phyloP scores from a whole-genome alignment of 1,139 yeast genomes.

The Taphrina wiesneri region DNA sequence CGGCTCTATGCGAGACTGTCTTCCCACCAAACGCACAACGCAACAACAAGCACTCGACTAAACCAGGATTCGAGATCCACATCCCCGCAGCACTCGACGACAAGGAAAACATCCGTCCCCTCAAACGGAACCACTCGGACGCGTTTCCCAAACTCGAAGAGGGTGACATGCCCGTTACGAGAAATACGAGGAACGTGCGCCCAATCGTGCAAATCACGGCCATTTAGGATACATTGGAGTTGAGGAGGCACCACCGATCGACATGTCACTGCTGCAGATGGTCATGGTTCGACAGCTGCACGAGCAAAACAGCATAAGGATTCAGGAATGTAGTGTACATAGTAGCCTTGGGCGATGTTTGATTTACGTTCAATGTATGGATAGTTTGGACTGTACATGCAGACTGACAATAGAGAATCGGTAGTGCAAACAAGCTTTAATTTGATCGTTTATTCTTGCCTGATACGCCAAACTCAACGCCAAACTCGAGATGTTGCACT shows the following conservation, averaged over 20 bases:
- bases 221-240: too few relatives aligned
- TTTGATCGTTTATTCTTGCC: neutral
- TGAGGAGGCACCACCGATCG: too few relatives aligned
- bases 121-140: neutral
- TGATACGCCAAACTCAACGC: neutral
- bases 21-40: neutral
- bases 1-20: neutral
- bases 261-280: neutral
- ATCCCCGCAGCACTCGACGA: neutral
- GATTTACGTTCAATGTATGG: too few relatives aligned
- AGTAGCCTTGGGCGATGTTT: neutral
- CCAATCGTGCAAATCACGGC: neutral
- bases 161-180: neutral
- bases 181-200: neutral
- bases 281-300: neutral
- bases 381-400: too few relatives aligned
- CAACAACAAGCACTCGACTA: neutral
- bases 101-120: conserved; percentile 9
- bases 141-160: neutral
- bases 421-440: too few relatives aligned
- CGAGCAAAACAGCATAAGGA: too few relatives aligned
- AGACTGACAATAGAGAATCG: too few relatives aligned
- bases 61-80: neutral
- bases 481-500: neutral
- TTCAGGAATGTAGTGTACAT: neutral